phyloP scores from a whole-genome alignment of 176 grass and related monocot genomes.

The Musa schizocarpa region DNA sequence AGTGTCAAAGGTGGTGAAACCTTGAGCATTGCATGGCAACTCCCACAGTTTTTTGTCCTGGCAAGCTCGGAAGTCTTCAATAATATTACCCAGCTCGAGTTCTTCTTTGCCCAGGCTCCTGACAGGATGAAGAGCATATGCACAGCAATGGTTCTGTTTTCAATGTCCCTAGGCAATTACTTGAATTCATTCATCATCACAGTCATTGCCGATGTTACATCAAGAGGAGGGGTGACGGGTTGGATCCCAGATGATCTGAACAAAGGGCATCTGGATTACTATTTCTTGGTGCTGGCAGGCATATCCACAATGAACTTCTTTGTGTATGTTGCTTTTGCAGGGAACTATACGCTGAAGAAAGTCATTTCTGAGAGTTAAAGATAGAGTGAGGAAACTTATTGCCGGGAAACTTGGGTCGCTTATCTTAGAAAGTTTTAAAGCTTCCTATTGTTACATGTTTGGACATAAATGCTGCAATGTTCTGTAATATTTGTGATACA shows the following conservation, averaged over 20 bases:
- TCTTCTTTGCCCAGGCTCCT: conserved; percentile 74
- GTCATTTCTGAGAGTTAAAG: conserved; percentile 20
- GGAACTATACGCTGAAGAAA: conserved; percentile 58
- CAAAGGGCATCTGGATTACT: conserved; percentile 71
- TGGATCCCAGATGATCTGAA: conserved; percentile 83
- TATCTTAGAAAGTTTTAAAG: neutral
- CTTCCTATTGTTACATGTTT: neutral
- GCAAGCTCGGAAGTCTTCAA: conserved; percentile 55
- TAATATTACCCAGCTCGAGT: conserved; percentile 65
- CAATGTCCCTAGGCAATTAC: conserved; percentile 62
- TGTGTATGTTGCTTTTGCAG: conserved; percentile 43
- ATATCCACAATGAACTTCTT: conserved; percentile 56
- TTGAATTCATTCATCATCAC: conserved; percentile 64
- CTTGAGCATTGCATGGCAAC: conserved; percentile 58
- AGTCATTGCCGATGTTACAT: conserved; percentile 35
- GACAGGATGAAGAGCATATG: conserved; percentile 86
- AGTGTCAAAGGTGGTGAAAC: conserved; percentile 15
- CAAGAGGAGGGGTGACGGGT: conserved; percentile 24
- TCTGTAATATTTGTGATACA: neutral
- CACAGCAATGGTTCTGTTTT: conserved; percentile 59
- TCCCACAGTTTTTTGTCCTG: conserved; percentile 55
- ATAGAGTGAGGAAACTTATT: too few species aligned
- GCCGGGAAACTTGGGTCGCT: neutral
- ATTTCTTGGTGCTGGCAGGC: conserved; percentile 48
- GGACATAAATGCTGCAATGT: neutral